These are phyloP conservation scores for Starmerella apis DNA, from an alignment of 805 yeast genomes.

Conservation along the genomic window DNA sequence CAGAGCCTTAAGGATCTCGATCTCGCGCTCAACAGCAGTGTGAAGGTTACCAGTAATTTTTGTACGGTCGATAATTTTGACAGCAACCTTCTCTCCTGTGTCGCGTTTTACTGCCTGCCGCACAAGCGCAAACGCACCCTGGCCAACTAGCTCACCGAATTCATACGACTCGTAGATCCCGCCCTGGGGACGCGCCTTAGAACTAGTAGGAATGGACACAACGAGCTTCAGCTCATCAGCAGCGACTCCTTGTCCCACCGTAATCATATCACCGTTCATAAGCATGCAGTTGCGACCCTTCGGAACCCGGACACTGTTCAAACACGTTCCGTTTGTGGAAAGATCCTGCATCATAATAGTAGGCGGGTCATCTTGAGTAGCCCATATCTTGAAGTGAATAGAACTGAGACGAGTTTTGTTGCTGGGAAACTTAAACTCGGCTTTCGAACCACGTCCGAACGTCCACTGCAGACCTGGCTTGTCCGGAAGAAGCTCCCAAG, in stretches of 20 bases:
- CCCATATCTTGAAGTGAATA: constrained; percentile 62
- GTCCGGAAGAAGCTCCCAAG: constrained; percentile 19
- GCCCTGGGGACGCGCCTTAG: constrained; percentile 31
- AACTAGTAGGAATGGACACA: constrained; percentile 29
- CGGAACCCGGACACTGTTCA: constrained; percentile 62
- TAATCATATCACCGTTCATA: constrained; percentile 85
- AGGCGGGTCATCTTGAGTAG: constrained; percentile 41
- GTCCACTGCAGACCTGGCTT: constrained; percentile 39
- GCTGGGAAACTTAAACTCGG: constrained; percentile 53
- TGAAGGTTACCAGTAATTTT: constrained; percentile 69
- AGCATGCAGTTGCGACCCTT: constrained; percentile 71
- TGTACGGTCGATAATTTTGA: constrained; percentile 74
- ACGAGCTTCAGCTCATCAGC: constrained; percentile 49
- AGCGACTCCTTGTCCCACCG: constrained; percentile 78
- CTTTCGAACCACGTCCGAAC: constrained; percentile 61
- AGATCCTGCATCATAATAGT: constrained; percentile 54
- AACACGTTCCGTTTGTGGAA: constrained; percentile 87
- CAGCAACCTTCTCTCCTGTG: constrained; percentile 81
- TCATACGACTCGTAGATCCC: constrained; percentile 65
- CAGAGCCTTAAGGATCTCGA: constrained; percentile 64
- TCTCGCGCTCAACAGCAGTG: constrained; percentile 60
- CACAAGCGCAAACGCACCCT: constrained; percentile 97
- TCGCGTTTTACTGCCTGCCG: constrained; percentile 78
- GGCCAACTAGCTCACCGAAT: constrained; percentile 80
- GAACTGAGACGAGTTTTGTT: constrained; percentile 58